A percentile compares a stretch with the other conserved stretches of the same genome.
These are phyloP conservation scores for Elsinoe fawcettii DNA, from an alignment of 2,329 filamentous ascomycete species.

Conservation along the genomic window DNA sequence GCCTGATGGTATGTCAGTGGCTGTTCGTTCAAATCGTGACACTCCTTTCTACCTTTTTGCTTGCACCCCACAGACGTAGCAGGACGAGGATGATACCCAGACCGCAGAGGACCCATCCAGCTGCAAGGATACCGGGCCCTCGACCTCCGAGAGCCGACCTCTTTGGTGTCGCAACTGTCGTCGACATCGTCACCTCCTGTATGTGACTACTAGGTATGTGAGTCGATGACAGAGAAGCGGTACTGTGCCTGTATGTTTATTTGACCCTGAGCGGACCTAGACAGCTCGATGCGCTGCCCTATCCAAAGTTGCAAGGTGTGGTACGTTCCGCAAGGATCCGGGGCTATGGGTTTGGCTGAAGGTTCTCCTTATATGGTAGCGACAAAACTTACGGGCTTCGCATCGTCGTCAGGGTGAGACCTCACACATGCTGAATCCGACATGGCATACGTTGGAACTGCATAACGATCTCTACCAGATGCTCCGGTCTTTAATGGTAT, in stretches of 20 bases:
- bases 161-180: neutral
- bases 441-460: neutral
- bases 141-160: neutral
- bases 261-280: neutral
- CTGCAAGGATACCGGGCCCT: constrained; percentile 2
- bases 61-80: constrained; percentile 5
- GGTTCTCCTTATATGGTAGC: neutral
- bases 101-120: constrained; percentile 7
- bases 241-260: neutral
- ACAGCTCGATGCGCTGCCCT: neutral
- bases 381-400: no score
- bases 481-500: neutral
- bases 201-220: neutral
- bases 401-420: neutral
- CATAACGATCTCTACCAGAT: constrained; percentile 2
- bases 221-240: neutral
- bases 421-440: neutral
- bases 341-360: neutral
- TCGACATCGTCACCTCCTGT: neutral
- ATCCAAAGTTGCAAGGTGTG: neutral
- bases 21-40: neutral
- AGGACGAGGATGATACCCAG: constrained; percentile 5
- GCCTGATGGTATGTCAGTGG: neutral
- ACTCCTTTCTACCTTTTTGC: neutral
- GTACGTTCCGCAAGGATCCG: constrained; percentile 1